Evolutionary conservation across 345 rosid species (phyloP), one percentile per base, ranked within the genome.

Genomic region (Raphanus sativus): DNA sequence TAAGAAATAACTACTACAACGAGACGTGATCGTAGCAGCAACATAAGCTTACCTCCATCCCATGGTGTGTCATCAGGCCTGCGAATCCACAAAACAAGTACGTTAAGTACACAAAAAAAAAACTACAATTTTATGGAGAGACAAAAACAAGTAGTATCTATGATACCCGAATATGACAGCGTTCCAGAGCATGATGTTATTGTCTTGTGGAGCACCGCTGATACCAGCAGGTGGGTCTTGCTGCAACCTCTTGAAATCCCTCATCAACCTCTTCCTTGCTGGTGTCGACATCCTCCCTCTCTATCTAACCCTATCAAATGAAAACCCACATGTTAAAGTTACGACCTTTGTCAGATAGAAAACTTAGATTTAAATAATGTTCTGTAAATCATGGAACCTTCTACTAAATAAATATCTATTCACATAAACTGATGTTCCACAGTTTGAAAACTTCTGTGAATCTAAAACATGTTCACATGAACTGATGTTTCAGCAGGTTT

Each of bases 211-310:
- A 17, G 93, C 89, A 26, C 89, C 91, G 21, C 89, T 87, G 10
- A 87, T 85, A 5, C 89, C 91, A 7, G 89, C 89, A 26, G 88
- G 89, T 4, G 92, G 92, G 73, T 88, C 91, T 69, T 86, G 93
- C 78, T 89, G 91, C 79, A 87, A 79, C 80, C 93, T 81, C 87
- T 83, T 87, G 77, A 89, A 85, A 81, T 86, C 88, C 77, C 88
- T 82, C 91, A 82, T 89, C 75, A 87, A 83, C 82, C 93, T 87
- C 91, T 87, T 89, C 87, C 90, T 89, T 0, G 91, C 84, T 15
- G 91, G 87, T 17, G 89, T 89, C 38, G 93, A 89, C 91, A 89
- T 85, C 62, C 71, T 81, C 60, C 65, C 52, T 28, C 40, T 34
- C 36, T 33, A 5, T 32, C 15, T 59, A 58, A 38, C n/a, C 67